Evolutionary conservation across 768 basidiomycete species (phyloP), one percentile per base, ranked within the genome.

Genomic region (Tulasnella sp.): DNA sequence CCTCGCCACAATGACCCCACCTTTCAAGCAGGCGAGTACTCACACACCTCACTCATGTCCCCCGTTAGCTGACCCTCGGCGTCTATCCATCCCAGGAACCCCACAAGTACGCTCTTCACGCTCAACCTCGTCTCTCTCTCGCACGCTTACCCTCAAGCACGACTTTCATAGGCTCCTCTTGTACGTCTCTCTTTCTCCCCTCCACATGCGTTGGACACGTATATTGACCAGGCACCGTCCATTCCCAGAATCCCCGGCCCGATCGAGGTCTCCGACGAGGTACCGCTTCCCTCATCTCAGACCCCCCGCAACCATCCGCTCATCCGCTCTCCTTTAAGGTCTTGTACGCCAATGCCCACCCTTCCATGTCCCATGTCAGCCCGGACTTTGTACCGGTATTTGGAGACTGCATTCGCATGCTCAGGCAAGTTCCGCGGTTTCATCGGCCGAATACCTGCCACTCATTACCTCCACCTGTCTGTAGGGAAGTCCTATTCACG

Each of bases 281-380:
- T 86, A 71, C 70, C 59, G 64, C 39, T 64, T 32, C 29, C 32
- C 62, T 68, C 69, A 71, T 67, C 9, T 32, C 34, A 59, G 47
- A 42, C 36, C 62, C 74, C 36, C 74, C n/a, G 17, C 59, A 26
- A 26, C 34, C 22, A 39, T 69, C 22, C 32, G 44, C 36, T 36
- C 41, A 39, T n/a, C 34, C 40, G 36, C n/a, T 32, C 62, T 40
- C 34, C 65, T 36, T 62, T 22, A 16, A 90, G 85, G 95, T 98
- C 73, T 89, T 98, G 76, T 89, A 83, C 77, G 94, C 95, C 77
- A 98, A 98, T 83, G 96, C 97, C 0, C 92, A 92, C 76, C 94
- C 94, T 0, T 87, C 89, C 69, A 85, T 94, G 84, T 91, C 91
- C 68, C 95, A 98, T 79, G 88, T 94, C 76, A 90, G 92, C 34